These are phyloP conservation scores for Exserohilum turcica DNA, from an alignment of 2,329 filamentous ascomycete genomes.

Conservation along the genomic window DNA sequence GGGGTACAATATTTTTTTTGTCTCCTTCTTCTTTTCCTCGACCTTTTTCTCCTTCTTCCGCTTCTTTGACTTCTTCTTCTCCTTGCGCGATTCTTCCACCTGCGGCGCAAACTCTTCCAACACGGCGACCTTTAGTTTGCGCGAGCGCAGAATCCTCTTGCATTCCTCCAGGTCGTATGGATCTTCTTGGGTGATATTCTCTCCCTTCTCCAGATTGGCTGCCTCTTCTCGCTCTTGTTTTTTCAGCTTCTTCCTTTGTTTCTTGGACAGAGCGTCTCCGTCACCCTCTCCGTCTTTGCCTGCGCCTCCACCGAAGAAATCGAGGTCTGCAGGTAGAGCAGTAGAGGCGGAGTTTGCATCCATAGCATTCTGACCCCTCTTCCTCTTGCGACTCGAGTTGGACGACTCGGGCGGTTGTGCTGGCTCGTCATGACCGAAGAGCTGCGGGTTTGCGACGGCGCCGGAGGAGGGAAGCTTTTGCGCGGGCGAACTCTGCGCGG, in stretches of 20 bases:
- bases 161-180: slow-evolving; percentile 71
- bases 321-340: slow-evolving; percentile 44
- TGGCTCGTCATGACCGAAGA: slow-evolving; percentile 58
- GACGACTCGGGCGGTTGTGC: slow-evolving; percentile 44
- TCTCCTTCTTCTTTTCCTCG: slow-evolving; percentile 54
- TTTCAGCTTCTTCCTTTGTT: slow-evolving; percentile 23
- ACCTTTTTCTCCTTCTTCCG: slow-evolving; percentile 49
- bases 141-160: slow-evolving; percentile 73
- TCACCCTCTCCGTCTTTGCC: slow-evolving; percentile 13
- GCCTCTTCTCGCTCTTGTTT: slow-evolving; percentile 12
- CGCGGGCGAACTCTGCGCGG: slow-evolving; percentile 47
- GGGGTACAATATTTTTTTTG: slow-evolving; percentile 71
- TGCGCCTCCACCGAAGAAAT: slow-evolving; percentile 50
- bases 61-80: slow-evolving; percentile 61
- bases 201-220: slow-evolving; percentile 3
- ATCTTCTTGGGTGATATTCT: slow-evolving; percentile 12
- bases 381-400: slow-evolving; percentile 49
- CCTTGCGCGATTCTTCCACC: slow-evolving; percentile 57
- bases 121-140: slow-evolving; percentile 83
- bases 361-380: slow-evolving; percentile 40
- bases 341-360: slow-evolving; percentile 6
- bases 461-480: slow-evolving; percentile 68
- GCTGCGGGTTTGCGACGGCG: slow-evolving; percentile 68
- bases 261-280: slow-evolving; percentile 16
- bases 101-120: slow-evolving; percentile 56